A percentile compares a stretch with the other conserved stretches of the same genome.
Evolutionary conservation across 768 basidiomycete genomes (phyloP).

Genomic region (Tricholomella constricta): DNA sequence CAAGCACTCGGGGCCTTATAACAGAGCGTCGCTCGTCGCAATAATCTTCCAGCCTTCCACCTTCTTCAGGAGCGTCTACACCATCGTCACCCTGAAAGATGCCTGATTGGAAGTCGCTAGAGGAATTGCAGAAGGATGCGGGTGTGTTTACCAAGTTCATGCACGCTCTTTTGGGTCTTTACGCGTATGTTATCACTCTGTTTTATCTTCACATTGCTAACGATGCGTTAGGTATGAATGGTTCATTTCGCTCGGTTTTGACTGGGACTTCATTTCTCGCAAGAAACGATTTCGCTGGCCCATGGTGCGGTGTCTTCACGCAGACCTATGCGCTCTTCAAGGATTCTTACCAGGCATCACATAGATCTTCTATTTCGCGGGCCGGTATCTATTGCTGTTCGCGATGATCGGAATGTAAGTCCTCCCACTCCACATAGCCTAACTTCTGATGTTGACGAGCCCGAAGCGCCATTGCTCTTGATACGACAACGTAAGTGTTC

Average conservation of each 20-base stretch:
- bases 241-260: conserved; percentile 61
- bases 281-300: conserved; percentile 67
- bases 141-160: conserved; percentile 51
- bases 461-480: conserved; percentile 52
- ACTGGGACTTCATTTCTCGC: conserved; percentile 60
- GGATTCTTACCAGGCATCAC: neutral
- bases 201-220: conserved; percentile 1
- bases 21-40: neutral
- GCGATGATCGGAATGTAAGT: conserved; percentile 71
- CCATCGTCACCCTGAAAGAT: conserved; percentile 27
- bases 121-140: conserved; percentile 48
- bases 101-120: conserved; percentile 56
- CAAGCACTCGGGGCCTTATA: neutral
- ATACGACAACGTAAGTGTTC: conserved; percentile 41
- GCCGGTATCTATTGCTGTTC: conserved; percentile 65
- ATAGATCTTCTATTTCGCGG: conserved; percentile 68
- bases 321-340: too few relatives aligned
- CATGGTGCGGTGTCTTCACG: conserved; percentile 44
- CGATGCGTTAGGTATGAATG: conserved; percentile 56
- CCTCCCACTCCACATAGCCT: neutral
- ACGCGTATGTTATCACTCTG: conserved; percentile 39
- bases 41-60: conserved; percentile 2
- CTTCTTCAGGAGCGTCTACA: neutral
- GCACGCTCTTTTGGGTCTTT: conserved; percentile 60
- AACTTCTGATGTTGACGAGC: neutral